These are phyloP conservation scores for Pyronema omphalodes DNA, from an alignment of 495 filamentous ascomycete genomes.

Conservation along the genomic window DNA sequence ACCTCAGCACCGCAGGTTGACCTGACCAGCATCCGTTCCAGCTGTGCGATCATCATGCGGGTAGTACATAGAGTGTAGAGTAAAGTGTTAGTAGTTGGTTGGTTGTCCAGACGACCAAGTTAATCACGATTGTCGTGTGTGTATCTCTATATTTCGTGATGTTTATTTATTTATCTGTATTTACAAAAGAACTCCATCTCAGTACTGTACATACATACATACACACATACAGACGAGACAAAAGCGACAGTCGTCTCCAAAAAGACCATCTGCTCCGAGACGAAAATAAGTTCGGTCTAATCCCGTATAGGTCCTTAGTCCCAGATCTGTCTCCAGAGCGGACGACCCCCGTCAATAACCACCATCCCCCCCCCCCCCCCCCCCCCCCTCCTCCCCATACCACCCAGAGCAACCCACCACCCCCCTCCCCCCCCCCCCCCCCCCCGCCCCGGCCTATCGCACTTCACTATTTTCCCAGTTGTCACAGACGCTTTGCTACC, in stretches of 20 bases:
- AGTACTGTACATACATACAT: no score
- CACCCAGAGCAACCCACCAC: slow-evolving; percentile 3
- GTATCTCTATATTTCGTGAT: neutral
- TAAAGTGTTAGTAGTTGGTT: neutral
- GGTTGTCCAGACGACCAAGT: neutral
- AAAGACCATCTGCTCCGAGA: neutral
- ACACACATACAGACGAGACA: no score
- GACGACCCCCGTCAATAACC: neutral
- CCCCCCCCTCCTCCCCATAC: neutral
- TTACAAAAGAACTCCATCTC: neutral
- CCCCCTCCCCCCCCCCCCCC: neutral
- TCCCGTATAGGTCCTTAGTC: neutral
- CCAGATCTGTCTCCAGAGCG: neutral
- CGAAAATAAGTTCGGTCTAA: neutral
- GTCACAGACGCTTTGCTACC: no score
- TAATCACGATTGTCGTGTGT: neutral
- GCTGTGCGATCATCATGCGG: neutral
- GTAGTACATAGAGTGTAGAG: neutral
- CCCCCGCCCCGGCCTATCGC: neutral
- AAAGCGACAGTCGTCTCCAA: neutral
- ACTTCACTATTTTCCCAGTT: neutral
- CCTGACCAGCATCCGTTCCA: no score
- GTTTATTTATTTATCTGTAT: neutral
- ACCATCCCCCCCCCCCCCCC: slow-evolving; percentile 1
- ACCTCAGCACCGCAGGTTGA: neutral